Conservation (phyloP, 352 stramenopile genomes). For the Saprolegnia parasitica region DNA sequence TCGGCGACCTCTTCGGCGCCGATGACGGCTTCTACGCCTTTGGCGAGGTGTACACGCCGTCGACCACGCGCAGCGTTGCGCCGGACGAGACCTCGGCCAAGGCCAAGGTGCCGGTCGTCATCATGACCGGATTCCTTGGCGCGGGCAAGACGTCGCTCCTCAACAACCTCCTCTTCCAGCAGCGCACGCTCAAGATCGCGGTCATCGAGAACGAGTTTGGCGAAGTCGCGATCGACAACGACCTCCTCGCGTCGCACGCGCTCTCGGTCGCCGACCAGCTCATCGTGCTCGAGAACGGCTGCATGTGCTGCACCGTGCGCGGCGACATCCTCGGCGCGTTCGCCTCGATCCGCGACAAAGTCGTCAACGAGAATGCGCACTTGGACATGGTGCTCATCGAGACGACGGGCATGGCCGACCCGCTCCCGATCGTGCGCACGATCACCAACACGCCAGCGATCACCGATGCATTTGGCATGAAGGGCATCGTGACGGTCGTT, state of each 20-base stretch:
- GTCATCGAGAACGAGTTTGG: conserved; percentile 98
- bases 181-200: conserved; percentile 88
- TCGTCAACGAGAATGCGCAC: conserved; percentile 31
- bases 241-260: conserved; percentile 69
- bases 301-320: conserved; percentile 95
- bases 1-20: neutral
- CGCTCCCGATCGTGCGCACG: conserved; percentile 85
- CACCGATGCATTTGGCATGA: conserved; percentile 66
- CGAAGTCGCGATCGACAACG: conserved; percentile 88
- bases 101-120: conserved; percentile 65
- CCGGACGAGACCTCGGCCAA: neutral
- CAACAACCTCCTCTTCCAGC: conserved; percentile 89
- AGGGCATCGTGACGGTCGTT: conserved; percentile 94
- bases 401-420: conserved; percentile 86
- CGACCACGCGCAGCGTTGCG: neutral
- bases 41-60: conserved; percentile 2
- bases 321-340: conserved; percentile 72
- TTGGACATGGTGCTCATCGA: conserved; percentile 86
- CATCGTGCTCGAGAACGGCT: conserved; percentile 93
- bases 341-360: conserved; percentile 29
- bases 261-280: conserved; percentile 60
- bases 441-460: conserved; percentile 92
- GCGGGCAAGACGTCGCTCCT: conserved; percentile 94
- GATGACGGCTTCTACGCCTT: conserved; percentile 1
- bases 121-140: conserved; percentile 91